phyloP scores from a whole-genome alignment of 2,329 filamentous ascomycete genomes.

The Curvularia sp. region DNA sequence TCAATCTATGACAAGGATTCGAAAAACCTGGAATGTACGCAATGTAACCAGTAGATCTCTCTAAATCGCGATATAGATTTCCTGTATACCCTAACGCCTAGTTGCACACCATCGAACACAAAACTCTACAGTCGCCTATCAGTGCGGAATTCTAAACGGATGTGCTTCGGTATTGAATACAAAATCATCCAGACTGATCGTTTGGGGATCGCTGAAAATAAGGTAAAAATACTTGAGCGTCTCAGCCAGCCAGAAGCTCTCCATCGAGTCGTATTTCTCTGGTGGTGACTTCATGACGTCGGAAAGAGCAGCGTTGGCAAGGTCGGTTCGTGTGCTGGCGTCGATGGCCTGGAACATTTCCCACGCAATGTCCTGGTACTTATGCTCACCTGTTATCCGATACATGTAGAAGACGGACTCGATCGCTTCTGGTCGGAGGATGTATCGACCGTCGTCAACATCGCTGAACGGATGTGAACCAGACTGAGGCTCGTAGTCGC shows the following conservation, averaged over 20 bases:
- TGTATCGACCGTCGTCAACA: conserved; percentile 53
- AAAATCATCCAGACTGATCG: conserved; percentile 54
- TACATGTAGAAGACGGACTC: conserved; percentile 68
- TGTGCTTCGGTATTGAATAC: conserved; percentile 59
- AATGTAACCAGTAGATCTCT: neutral
- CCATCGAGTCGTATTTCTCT: conserved; percentile 43
- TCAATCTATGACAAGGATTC: neutral
- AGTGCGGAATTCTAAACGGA: conserved; percentile 44
- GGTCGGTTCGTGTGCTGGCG: conserved; percentile 50
- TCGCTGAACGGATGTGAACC: conserved; percentile 51
- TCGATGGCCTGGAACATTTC: conserved; percentile 57
- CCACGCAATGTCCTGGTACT: conserved; percentile 56
- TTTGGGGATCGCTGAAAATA: conserved; percentile 53
- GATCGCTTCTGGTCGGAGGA: conserved; percentile 63
- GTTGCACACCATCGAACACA: neutral
- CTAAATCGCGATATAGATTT: neutral
- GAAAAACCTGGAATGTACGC: neutral
- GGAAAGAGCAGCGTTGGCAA: conserved; percentile 55
- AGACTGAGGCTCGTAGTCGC: conserved; percentile 50
- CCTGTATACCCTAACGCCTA: neutral
- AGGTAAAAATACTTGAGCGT: conserved; percentile 61
- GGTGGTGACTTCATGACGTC: conserved; percentile 54
- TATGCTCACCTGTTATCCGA: conserved; percentile 63
- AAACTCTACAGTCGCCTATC: neutral
- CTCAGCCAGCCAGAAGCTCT: conserved; percentile 62